Evolutionary conservation across 1,139 yeast genomes (phyloP).

Genomic region (Saccharomyces hybrid): DNA sequence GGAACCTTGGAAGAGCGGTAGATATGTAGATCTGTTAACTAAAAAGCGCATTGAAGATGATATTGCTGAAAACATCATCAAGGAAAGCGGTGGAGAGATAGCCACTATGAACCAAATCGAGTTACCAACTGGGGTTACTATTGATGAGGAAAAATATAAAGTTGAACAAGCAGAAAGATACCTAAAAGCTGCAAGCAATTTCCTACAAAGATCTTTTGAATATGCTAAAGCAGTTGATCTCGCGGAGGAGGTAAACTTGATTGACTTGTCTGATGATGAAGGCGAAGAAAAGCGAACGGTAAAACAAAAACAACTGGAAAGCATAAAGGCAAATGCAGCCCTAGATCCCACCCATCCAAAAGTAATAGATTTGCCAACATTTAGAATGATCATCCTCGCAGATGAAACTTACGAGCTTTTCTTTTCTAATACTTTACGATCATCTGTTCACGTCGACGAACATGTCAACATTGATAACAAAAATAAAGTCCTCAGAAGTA

Average conservation of each 20-base stretch:
- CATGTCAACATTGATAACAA: constrained; percentile 40
- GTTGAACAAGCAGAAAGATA: constrained; percentile 74
- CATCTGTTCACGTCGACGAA: constrained; percentile 60
- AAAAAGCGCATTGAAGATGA: constrained; percentile 53
- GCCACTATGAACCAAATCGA: constrained; percentile 35
- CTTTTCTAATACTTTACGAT: constrained; percentile 59
- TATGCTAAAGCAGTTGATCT: constrained; percentile 72
- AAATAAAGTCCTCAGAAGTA: constrained; percentile 65
- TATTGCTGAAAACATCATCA: constrained; percentile 51
- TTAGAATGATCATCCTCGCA: constrained; percentile 89
- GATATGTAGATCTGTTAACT: constrained; percentile 51
- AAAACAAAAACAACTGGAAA: constrained; percentile 34
- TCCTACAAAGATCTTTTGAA: constrained; percentile 82
- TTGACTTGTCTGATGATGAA: constrained; percentile 35
- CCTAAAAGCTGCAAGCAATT: constrained; percentile 77
- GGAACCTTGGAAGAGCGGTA: constrained; percentile 72
- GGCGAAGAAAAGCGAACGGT: constrained; percentile 19
- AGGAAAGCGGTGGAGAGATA: constrained; percentile 28
- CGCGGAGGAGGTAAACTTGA: constrained; percentile 34
- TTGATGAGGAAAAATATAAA: constrained; percentile 56
- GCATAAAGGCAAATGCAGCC: constrained; percentile 61
- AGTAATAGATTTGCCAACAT: constrained; percentile 73
- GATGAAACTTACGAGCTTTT: constrained; percentile 87
- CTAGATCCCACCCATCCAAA: constrained; percentile 74
- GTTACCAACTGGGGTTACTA: constrained; percentile 50